Conservation (phyloP, 2,329 filamentous ascomycete species). For the Xylariaceae sp. region DNA sequence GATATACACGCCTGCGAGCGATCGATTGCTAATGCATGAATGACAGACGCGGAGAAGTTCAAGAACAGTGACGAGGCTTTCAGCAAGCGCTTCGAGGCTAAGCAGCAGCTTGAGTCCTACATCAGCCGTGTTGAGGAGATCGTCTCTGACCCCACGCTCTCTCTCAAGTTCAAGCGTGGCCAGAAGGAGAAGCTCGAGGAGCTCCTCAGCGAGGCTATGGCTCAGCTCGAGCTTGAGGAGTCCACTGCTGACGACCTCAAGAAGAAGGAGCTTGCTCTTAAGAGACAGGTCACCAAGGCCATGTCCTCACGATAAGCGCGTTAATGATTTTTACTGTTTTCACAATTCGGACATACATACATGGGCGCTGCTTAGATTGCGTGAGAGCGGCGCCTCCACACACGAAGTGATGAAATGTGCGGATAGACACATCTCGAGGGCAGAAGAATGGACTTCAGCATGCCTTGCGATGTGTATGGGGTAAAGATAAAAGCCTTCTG, state of each 20-base stretch:
- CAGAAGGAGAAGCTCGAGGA: conserved; percentile 99
- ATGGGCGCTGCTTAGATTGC: conserved; percentile 28
- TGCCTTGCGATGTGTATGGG: conserved; percentile 26
- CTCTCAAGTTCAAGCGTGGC: conserved; percentile 95
- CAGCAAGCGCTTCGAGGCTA: conserved; percentile 98
- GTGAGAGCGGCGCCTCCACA: conserved; percentile 21
- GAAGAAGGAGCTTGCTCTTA: conserved; percentile 99
- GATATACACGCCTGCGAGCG: neutral
- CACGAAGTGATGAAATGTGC: conserved; percentile 25
- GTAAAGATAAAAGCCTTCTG: conserved; percentile 30
- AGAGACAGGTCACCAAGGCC: conserved; percentile 97
- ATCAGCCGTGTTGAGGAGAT: conserved; percentile 99
- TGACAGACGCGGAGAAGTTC: conserved; percentile 87
- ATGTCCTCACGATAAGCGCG: conserved; percentile 78
- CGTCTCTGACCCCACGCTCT: conserved; percentile 90
- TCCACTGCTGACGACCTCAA: conserved; percentile 88
- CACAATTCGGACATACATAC: conserved; percentile 25
- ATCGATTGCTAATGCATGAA: conserved; percentile 16
- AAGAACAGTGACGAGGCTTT: conserved; percentile 97
- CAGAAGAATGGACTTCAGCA: conserved; percentile 21
- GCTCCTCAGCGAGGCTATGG: conserved; percentile 95
- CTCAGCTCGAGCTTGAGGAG: conserved; percentile 92
- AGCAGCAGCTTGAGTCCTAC: conserved; percentile 99
- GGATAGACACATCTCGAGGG: conserved; percentile 28
- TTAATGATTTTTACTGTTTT: conserved; percentile 27